A percentile compares a stretch with the other conserved stretches of the same genome.
These are phyloP conservation scores for Cyberlindnera meyerae DNA, from an alignment of 805 yeast genomes.

Conservation along the genomic window DNA sequence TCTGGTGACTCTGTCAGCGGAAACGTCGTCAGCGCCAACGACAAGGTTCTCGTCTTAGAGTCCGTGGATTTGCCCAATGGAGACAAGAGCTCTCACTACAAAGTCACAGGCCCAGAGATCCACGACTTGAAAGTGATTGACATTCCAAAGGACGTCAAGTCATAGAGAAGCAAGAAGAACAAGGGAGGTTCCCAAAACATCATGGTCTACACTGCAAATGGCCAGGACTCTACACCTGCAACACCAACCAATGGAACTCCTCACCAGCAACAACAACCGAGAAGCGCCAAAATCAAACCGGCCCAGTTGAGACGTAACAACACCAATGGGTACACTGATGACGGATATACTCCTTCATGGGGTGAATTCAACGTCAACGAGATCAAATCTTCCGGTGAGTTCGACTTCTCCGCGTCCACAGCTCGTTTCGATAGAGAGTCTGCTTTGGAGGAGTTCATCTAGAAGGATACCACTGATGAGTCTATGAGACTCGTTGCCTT, in stretches of 20 bases:
- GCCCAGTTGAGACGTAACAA: conserved; percentile 1
- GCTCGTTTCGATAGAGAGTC: conserved; percentile 75
- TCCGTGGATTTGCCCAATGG: conserved; percentile 42
- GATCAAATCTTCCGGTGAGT: conserved; percentile 53
- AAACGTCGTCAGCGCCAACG: conserved; percentile 28
- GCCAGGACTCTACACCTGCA: background rate
- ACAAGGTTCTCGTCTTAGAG: conserved; percentile 35
- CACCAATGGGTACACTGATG: background rate
- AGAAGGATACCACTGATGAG: conserved; percentile 56
- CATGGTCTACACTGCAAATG: conserved; percentile 4
- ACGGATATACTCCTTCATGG: conserved; percentile 34
- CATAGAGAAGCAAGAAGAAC: conserved; percentile 14
- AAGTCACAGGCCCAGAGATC: conserved; percentile 36
- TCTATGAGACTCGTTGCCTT: conserved; percentile 67
- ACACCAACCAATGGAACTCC: conserved; percentile 7
- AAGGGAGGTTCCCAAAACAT: conserved; percentile 3
- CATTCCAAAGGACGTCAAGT: conserved; percentile 37
- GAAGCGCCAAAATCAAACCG: conserved; percentile 11
- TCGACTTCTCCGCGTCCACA: conserved; percentile 80
- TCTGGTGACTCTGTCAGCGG: conserved; percentile 9
- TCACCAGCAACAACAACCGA: conserved; percentile 7
- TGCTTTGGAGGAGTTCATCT: conserved; percentile 73
- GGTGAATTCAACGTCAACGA: conserved; percentile 41
- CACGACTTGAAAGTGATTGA: conserved; percentile 52
- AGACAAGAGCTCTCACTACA: conserved; percentile 14